phyloP scores from a whole-genome alignment of 2,329 filamentous ascomycete genomes.

The Venturia pyrina region DNA sequence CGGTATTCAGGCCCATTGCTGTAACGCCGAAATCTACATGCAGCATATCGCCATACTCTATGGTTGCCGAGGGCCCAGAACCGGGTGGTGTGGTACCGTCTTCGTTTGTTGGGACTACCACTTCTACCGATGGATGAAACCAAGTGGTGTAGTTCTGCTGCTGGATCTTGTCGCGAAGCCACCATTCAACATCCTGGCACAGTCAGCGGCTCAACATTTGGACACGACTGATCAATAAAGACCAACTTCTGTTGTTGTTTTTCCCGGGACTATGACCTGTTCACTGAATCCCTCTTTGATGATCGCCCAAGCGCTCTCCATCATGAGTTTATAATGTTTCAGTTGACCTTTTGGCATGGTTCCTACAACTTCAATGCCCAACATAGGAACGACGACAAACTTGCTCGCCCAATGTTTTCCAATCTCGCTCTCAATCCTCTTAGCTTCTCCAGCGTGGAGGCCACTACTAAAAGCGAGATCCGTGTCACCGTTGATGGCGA shows the following conservation, averaged over 20 bases:
- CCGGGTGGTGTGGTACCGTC: neutral
- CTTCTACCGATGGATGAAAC: neutral
- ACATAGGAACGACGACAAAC: neutral
- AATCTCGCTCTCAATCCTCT: neutral
- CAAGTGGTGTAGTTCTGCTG: conserved; percentile 1
- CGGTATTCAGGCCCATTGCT: neutral
- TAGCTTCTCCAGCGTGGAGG: neutral
- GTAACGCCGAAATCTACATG: conserved; percentile 1
- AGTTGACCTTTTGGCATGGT: neutral
- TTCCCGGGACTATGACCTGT: neutral
- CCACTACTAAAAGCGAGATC: neutral
- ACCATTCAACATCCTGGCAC: neutral
- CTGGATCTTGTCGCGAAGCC: neutral
- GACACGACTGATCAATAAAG: neutral
- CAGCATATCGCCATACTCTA: neutral
- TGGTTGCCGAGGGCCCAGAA: neutral
- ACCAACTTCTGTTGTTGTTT: neutral
- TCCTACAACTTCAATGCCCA: neutral
- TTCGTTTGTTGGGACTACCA: neutral
- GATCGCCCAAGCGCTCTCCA: neutral
- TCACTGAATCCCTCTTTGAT: neutral
- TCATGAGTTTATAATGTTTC: conserved; percentile 1
- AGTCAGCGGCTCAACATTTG: neutral
- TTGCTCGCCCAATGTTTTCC: neutral
- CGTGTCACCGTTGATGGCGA: neutral